Percentiles rank a stretch among this genome's conserved stretches.
Evolutionary conservation across 306 rosid genomes (phyloP).

Genomic region (Inga oerstediana): DNA sequence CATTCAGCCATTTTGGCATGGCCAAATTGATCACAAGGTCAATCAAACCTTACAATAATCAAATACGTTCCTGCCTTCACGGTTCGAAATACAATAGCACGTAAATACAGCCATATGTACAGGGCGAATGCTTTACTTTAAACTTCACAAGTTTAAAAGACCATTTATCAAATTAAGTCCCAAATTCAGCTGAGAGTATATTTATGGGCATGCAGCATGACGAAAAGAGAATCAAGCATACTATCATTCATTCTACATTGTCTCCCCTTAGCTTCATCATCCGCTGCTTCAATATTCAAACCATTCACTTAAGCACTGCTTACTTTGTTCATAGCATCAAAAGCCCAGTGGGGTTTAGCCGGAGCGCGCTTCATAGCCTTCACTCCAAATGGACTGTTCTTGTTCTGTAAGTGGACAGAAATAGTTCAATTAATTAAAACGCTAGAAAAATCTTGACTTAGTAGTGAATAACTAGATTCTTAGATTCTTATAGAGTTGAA

Average conservation of each 20-base stretch:
- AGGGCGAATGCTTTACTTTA: conserved; percentile 26
- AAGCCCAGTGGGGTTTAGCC: conserved; percentile 58
- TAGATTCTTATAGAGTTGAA: too few species aligned
- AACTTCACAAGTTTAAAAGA: background rate
- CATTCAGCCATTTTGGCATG: conserved; percentile 20
- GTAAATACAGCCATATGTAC: conserved; percentile 43
- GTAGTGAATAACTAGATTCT: background rate
- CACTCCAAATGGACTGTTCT: conserved; percentile 65
- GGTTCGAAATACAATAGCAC: conserved; percentile 35
- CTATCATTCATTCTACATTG: conserved; percentile 7
- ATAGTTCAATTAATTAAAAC: conserved; percentile 10
- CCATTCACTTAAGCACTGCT: conserved; percentile 47
- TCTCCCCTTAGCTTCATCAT: conserved; percentile 29
- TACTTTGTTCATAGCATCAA: conserved; percentile 33
- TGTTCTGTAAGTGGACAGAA: conserved; percentile 50
- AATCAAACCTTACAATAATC: conserved; percentile 35
- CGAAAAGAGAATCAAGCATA: conserved; percentile 10
- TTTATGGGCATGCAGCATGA: background rate
- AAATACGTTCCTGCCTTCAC: background rate
- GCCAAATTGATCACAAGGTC: conserved; percentile 30
- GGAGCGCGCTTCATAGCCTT: conserved; percentile 72
- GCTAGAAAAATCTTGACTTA: background rate
- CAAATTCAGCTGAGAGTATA: conserved; percentile 17
- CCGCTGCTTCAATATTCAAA: conserved; percentile 19
- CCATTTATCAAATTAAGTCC: conserved; percentile 22